Base-by-base conservation (phyloP, 1,139 yeast species). In the Suhomyces bokatorum region DNA sequence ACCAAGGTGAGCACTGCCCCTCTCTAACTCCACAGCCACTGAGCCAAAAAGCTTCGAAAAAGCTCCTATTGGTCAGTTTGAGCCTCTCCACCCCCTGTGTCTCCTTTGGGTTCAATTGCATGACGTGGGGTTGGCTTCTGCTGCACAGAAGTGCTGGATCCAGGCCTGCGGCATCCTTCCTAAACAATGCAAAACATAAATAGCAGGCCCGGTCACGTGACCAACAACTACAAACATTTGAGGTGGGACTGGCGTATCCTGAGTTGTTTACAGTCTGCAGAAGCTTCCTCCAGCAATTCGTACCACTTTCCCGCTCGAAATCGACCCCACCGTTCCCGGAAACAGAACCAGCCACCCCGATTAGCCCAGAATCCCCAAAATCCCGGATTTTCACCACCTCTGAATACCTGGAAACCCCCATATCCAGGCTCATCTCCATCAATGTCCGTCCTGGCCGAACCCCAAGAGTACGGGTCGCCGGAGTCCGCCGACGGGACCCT, bases 401-500 rank as follows among this genome's bases (percentile, higher is more conserved):
- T 12, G 12, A 16, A 6, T 15, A 16, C 30, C 32, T 31, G 28
- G 17, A 22, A 27, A 31, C 35, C 26, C 10, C 24, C 39, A 30
- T 35, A 16, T 27, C 22, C 39, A 14, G 24, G 26, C 28, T 17
- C 29, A 14, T 12, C 29, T 12, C n/a, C 33, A 29, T n/a, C 11
- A n/a, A 42, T 41, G 44, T 41, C 44, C 10, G 20, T 35, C 22
- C 35, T 26, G 12, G 16, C 33, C 17, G 46, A 44, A 16, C 35
- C 43, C 29, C 33, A 37, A 16, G 43, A 44, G 35, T 36, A 32
- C 29, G 44, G 39, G 8, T 37, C 49, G 12, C 69, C 71, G 2
- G 70, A 64, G 24, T 57, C 76, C 6, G 79, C 79, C 2, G 77
- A 73, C 39, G 79, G 79, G 6, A 73, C 78, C 1, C 58, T 75